A percentile compares a stretch with the other conserved stretches of the same genome.
Conservation (phyloP, 73 alveolate species). For the Paramecium sonneborni region DNA sequence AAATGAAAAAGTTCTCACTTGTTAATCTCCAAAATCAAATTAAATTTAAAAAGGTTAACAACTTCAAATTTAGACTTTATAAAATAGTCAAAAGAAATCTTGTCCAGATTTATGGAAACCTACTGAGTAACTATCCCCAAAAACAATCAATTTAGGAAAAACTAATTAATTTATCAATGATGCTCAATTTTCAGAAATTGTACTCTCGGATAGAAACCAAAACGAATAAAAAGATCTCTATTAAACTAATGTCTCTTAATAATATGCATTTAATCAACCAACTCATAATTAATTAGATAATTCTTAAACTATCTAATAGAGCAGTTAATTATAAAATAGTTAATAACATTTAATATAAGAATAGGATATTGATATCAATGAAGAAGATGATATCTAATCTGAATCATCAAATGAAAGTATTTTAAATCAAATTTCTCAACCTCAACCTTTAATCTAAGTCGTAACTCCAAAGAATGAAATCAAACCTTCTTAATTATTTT, state of each 20-base stretch:
- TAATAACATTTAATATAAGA: not conserved
- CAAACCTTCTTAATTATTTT: not conserved
- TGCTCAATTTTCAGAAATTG: slow-evolving; percentile 16
- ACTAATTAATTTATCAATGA: not conserved
- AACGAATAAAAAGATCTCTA: not conserved
- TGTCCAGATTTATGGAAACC: slow-evolving; percentile 51
- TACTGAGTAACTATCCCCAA: not conserved
- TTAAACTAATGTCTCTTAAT: not conserved
- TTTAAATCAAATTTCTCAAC: not conserved
- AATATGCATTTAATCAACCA: not conserved
- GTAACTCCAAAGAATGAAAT: slow-evolving; percentile 9
- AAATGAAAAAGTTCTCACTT: slow-evolving; percentile 24
- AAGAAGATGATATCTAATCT: not conserved
- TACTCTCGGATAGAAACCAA: slow-evolving; percentile 17
- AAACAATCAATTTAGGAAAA: not conserved
- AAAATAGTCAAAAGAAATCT: slow-evolving; percentile 30
- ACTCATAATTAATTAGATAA: not conserved
- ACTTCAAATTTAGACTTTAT: not conserved
- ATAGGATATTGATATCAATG: not conserved
- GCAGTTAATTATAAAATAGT: not conserved
- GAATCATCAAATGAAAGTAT: slow-evolving; percentile 40
- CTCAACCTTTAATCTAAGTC: not conserved
- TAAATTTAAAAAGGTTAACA: not conserved
- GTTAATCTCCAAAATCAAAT: slow-evolving; percentile 22
- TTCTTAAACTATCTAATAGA: not conserved